A percentile compares a stretch with the other conserved stretches of the same genome.
phyloP scores from a whole-genome alignment of 179 eudicot genomes.

The Silene coronaria region DNA sequence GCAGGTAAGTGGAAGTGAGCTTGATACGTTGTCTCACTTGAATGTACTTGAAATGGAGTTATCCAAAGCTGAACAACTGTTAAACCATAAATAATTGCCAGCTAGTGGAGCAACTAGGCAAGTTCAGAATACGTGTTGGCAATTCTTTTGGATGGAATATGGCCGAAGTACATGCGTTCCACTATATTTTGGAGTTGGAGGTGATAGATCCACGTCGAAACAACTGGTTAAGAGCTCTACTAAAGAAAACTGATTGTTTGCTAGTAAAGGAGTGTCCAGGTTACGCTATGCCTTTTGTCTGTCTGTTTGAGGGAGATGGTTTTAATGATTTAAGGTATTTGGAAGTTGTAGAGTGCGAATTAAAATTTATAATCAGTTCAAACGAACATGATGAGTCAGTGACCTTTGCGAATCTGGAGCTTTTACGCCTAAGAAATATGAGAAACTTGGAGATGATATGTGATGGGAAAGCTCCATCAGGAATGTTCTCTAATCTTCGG shows the following conservation, averaged over 20 bases:
- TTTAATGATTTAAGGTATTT: neutral
- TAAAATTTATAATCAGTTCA: neutral
- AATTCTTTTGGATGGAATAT: neutral
- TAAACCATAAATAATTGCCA: neutral
- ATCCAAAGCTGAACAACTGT: neutral
- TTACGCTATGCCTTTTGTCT: neutral
- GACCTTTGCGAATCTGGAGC: neutral
- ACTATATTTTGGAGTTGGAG: neutral
- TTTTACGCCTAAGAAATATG: neutral
- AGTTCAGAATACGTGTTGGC: slow-evolving; percentile 1
- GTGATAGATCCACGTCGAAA: neutral
- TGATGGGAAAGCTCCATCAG: neutral
- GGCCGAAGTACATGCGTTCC: neutral
- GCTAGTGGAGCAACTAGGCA: neutral
- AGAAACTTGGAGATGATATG: neutral
- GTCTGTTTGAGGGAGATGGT: neutral
- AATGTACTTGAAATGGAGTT: slow-evolving; percentile 9
- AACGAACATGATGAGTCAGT: neutral
- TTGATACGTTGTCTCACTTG: slow-evolving; percentile 1
- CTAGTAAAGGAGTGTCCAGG: neutral
- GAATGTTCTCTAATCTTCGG: neutral
- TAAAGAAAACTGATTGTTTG: neutral
- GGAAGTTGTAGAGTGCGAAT: neutral
- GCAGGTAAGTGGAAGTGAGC: neutral
- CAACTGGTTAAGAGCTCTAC: neutral